A percentile compares a stretch with the other conserved stretches of the same genome.
These are phyloP conservation scores for Aspergillus uvarum DNA, from an alignment of 2,329 filamentous ascomycete genomes.

Conservation along the genomic window DNA sequence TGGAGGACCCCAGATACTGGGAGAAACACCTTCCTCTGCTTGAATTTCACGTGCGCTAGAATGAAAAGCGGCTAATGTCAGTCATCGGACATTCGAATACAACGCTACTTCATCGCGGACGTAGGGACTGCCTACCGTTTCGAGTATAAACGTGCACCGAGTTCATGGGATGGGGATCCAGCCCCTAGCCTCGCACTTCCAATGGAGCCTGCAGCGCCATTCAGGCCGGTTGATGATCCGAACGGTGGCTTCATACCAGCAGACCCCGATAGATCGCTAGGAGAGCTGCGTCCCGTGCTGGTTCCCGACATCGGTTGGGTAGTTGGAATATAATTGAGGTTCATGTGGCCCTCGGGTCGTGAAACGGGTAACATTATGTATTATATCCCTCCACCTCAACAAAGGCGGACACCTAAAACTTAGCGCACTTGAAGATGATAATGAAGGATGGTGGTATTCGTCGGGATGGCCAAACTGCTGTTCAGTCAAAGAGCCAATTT, in stretches of 20 bases:
- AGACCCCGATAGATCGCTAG: slow-evolving; percentile 69
- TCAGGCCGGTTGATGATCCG: slow-evolving; percentile 64
- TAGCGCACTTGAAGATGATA: slow-evolving; percentile 1
- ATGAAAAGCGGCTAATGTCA: slow-evolving; percentile 11
- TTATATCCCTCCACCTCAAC: slow-evolving; percentile 51
- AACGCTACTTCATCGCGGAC: not conserved
- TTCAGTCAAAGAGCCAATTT: slow-evolving; percentile 21
- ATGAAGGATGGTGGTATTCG: slow-evolving; percentile 4
- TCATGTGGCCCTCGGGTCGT: slow-evolving; percentile 79
- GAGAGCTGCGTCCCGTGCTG: slow-evolving; percentile 76
- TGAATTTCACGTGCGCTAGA: slow-evolving; percentile 89
- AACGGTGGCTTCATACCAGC: slow-evolving; percentile 70
- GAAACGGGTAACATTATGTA: slow-evolving; percentile 86
- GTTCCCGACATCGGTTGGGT: slow-evolving; percentile 72
- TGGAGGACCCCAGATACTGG: slow-evolving; percentile 85
- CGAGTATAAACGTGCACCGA: slow-evolving; percentile 76
- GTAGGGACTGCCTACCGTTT: slow-evolving; percentile 69
- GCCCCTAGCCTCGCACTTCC: slow-evolving; percentile 72
- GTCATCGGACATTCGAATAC: slow-evolving; percentile 1
- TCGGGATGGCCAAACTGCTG: slow-evolving; percentile 16
- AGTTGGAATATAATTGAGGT: slow-evolving; percentile 74
- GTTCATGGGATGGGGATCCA: slow-evolving; percentile 94
- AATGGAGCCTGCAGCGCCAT: slow-evolving; percentile 49
- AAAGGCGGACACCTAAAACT: slow-evolving; percentile 15
- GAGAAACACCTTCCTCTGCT: slow-evolving; percentile 84